Percentiles rank a stretch among this genome's conserved stretches.
Conservation (phyloP, 768 basidiomycete species). For the Leccinum uliginosum region DNA sequence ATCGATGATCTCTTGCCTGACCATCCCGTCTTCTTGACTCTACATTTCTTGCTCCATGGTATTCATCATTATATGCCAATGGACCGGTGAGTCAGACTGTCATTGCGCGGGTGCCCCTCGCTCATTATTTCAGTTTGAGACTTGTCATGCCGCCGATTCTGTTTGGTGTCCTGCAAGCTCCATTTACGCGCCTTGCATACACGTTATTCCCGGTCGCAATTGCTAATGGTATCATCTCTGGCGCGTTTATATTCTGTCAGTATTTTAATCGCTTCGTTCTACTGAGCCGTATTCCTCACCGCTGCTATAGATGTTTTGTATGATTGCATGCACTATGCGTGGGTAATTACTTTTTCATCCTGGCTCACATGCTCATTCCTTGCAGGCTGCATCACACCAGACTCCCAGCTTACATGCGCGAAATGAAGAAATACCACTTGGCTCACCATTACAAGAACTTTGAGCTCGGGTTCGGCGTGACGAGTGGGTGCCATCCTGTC, state of each 20-base stretch:
- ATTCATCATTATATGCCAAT: conserved; percentile 98
- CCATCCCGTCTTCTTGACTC: conserved; percentile 64
- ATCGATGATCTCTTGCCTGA: conserved; percentile 87
- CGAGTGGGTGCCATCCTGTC: conserved; percentile 48
- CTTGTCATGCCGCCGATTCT: conserved; percentile 95
- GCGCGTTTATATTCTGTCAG: conserved; percentile 70
- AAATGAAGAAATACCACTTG: conserved; percentile 97
- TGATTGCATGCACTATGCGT: conserved; percentile 92
- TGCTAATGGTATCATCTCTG: conserved; percentile 90
- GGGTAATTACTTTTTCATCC: conserved; percentile 29
- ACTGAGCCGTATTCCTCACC: conserved; percentile 6
- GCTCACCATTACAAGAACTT: conserved; percentile 99
- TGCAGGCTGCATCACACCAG: conserved; percentile 77
- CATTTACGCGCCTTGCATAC: conserved; percentile 86
- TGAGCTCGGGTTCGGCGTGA: conserved; percentile 95
- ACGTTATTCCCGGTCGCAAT: conserved; percentile 74
- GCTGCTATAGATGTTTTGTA: conserved; percentile 65
- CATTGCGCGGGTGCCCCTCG: background rate
- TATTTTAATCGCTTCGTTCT: conserved; percentile 5
- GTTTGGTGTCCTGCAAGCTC: conserved; percentile 71
- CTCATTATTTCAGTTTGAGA: conserved; percentile 52
- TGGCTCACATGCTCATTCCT: background rate
- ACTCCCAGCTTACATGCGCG: conserved; percentile 79
- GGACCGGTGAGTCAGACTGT: conserved; percentile 60
- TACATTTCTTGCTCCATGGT: conserved; percentile 93